Evolutionary conservation across 441 rosid genomes (phyloP).

Genomic region (Populus hybrid): DNA sequence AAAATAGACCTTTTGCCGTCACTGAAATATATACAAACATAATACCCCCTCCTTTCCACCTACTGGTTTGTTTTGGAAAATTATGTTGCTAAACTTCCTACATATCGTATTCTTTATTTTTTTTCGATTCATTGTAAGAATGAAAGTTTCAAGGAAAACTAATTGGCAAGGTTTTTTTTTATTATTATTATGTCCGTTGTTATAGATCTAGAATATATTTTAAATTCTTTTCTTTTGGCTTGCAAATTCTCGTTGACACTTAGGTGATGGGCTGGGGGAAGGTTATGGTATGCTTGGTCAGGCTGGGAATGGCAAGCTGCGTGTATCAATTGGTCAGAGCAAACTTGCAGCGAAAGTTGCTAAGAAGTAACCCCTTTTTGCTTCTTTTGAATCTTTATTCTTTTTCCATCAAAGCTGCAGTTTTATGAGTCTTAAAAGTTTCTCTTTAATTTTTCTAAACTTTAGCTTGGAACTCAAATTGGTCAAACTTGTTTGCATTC

Average conservation of each 20-base stretch:
- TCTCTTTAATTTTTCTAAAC: not conserved
- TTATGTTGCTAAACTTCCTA: not conserved
- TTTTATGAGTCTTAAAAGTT: not conserved
- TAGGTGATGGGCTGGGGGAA: constrained; percentile 96
- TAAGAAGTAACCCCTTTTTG: constrained; percentile 50
- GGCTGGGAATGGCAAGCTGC: constrained; percentile 95
- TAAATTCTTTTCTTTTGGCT: not conserved
- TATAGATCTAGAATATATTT: not conserved
- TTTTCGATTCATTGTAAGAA: no score
- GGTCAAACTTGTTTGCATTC: not conserved
- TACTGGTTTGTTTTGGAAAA: not conserved
- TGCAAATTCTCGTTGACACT: constrained; percentile 18
- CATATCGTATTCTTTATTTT: not conserved
- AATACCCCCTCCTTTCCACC: not conserved
- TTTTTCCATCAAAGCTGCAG: not conserved
- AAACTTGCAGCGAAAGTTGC: constrained; percentile 92
- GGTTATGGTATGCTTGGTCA: constrained; percentile 99
- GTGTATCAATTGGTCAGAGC: constrained; percentile 79
- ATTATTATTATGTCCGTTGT: not conserved
- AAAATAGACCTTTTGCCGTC: not conserved
- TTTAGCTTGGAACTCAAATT: not conserved
- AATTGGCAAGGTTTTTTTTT: no score
- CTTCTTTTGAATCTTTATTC: not conserved
- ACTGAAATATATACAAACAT: not conserved
- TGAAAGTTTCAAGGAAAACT: no score